Percentiles rank a stretch among this genome's conserved stretches.
These are phyloP conservation scores for Anthostomella pinea DNA, from an alignment of 2,329 filamentous ascomycete species.

Conservation along the genomic window DNA sequence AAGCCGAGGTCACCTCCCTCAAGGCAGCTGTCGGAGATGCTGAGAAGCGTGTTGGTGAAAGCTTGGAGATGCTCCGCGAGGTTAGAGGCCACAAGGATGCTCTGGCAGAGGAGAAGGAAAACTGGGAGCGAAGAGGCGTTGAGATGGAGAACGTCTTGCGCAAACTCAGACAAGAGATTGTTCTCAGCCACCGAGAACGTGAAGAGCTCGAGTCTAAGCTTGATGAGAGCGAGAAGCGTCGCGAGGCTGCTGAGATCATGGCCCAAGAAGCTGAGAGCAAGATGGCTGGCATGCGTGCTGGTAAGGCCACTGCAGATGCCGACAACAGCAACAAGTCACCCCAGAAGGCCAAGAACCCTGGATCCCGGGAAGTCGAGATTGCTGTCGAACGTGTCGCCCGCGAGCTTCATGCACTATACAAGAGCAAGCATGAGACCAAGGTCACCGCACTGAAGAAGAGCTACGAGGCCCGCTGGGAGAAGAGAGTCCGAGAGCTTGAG, in stretches of 20 bases:
- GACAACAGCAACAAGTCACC: slow-evolving; percentile 32
- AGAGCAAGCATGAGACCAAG: slow-evolving; percentile 95
- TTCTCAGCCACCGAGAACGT: slow-evolving; percentile 73
- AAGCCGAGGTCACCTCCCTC: slow-evolving; percentile 83
- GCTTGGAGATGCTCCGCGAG: slow-evolving; percentile 78
- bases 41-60: slow-evolving; percentile 86
- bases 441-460: slow-evolving; percentile 83
- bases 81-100: slow-evolving; percentile 69
- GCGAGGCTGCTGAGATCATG: slow-evolving; percentile 71
- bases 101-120: slow-evolving; percentile 69
- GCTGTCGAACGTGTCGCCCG: slow-evolving; percentile 89
- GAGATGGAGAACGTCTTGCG: slow-evolving; percentile 83
- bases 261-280: slow-evolving; percentile 74
- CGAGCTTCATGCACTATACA: slow-evolving; percentile 90
- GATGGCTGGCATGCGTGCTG: slow-evolving; percentile 69
- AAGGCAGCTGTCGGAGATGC: slow-evolving; percentile 87
- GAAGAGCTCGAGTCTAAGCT: slow-evolving; percentile 74
- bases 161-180: slow-evolving; percentile 78
- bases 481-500: slow-evolving; percentile 79
- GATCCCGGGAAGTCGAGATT: slow-evolving; percentile 69
- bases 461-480: slow-evolving; percentile 86
- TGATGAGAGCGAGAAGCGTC: slow-evolving; percentile 72
- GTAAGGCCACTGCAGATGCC: slow-evolving; percentile 46
- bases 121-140: slow-evolving; percentile 79
- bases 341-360: slow-evolving; percentile 36